phyloP scores from a whole-genome alignment of 192 early-diverging fungal species.

The Podila epicladia region DNA sequence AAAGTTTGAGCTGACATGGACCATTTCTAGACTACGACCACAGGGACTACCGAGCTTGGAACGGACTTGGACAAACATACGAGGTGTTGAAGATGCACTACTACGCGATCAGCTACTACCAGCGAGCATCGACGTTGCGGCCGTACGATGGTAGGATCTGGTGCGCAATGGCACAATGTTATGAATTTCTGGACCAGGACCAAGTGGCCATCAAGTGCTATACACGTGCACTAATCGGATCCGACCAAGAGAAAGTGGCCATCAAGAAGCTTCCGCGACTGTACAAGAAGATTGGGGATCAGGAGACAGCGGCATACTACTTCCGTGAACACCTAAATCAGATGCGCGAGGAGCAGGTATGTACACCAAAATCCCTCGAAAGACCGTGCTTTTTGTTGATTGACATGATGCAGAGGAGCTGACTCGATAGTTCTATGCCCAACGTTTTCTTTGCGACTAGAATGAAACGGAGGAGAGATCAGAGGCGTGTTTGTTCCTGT shows the following conservation, averaged over 20 bases:
- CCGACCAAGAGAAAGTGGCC: conserved; percentile 68
- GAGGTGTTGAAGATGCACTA: conserved; percentile 85
- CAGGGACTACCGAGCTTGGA: conserved; percentile 91
- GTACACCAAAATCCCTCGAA: background rate
- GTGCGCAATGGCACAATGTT: conserved; percentile 79
- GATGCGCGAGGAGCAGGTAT: conserved; percentile 23
- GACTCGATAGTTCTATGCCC: too few relatives aligned
- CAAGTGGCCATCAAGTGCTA: conserved; percentile 78
- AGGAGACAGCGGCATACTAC: conserved; percentile 65
- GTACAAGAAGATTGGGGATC: conserved; percentile 65
- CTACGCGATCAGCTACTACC: conserved; percentile 86
- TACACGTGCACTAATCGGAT: conserved; percentile 72
- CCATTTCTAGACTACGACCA: conserved; percentile 69
- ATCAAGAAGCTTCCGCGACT: conserved; percentile 66
- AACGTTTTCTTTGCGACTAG: conserved; percentile 17
- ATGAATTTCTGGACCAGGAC: conserved; percentile 64
- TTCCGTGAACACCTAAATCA: conserved; percentile 56
- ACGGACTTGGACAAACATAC: conserved; percentile 90
- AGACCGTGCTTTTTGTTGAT: conserved; percentile 6
- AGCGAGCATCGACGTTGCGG: conserved; percentile 75
- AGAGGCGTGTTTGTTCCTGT: conserved; percentile 54
- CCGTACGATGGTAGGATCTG: conserved; percentile 91
- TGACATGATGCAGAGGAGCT: background rate
- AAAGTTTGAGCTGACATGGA: background rate
- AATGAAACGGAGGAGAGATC: conserved; percentile 43